Evolutionary conservation across 768 basidiomycete genomes (phyloP), one percentile per base, ranked within the genome.

Genomic region (Russula vinacea): DNA sequence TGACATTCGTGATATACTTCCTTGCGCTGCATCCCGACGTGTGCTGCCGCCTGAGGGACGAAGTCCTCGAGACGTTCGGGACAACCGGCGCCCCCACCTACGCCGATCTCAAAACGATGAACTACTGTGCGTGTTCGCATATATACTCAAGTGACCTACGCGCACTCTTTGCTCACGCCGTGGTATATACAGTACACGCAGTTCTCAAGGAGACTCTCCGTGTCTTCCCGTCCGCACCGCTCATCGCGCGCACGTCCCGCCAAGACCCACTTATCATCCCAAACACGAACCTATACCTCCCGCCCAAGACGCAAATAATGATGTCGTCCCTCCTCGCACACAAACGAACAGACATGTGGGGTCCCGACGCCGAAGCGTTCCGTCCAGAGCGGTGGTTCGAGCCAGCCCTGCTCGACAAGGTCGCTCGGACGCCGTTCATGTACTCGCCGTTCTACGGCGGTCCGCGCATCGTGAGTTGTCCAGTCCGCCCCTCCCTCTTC

Each of bases 381-480:
- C 85, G 88, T 68, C 87, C 86, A 0, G 84, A 86, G 67, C 78
- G 87, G 17, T 89, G 84, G 77, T 71, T 87, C 51, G 86, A 88
- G 61, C 78, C 79, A 11, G 54, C 39, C 1, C 77, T 86, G 35
- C 67, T 83, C 8, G 77, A 80, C 67, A 83, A 83, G 62, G 75
- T 86, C 22, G 76, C 75, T 0, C 77, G 79, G 2, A 87, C 87
- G 64, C 85, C 86, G 1, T 86, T 82, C 76, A 88, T 89, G 65
- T 88, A 88, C 72, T 73, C 84, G 6, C 86, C 87, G 0, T 88
- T 88, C 75, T 86, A 86, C 62, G 85, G 84, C 0, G 87, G 84
- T 1, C 87, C 86, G 6, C 77, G 87, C 11, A 84, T 85, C 64
- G 67, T 68, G 50, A 47, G 67, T n/a, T n/a, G n/a, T n/a, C n/a